Conservation (phyloP, 139 green algal species). For the Monoraphidium neglectum region DNA sequence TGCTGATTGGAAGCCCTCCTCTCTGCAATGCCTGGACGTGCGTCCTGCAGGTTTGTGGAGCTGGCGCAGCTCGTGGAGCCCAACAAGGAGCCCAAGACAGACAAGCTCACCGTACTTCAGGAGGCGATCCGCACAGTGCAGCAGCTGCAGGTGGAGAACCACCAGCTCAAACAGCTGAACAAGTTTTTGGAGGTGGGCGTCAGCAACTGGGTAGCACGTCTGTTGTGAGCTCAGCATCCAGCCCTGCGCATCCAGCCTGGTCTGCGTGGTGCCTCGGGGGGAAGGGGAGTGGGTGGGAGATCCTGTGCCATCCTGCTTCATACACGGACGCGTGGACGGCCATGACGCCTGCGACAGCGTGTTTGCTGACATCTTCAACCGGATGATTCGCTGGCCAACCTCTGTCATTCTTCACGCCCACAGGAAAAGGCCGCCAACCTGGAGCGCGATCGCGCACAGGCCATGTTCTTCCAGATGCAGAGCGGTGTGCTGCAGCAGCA, state of each 20-base stretch:
- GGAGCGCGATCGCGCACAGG: slow-evolving; percentile 56
- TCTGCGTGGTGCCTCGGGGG: too few species aligned
- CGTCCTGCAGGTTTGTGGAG: slow-evolving; percentile 56
- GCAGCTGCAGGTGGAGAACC: slow-evolving; percentile 63
- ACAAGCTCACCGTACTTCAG: slow-evolving; percentile 70
- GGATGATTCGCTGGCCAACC: background rate
- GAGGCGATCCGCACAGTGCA: slow-evolving; percentile 71
- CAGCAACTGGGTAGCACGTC: background rate
- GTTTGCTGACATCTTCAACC: background rate
- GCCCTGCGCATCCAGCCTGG: background rate
- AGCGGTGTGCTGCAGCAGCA: slow-evolving; percentile 3
- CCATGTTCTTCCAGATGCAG: slow-evolving; percentile 55
- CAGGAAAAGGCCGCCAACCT: slow-evolving; percentile 57
- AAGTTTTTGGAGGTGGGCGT: slow-evolving; percentile 76
- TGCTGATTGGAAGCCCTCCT: background rate
- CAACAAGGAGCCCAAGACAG: slow-evolving; percentile 68
- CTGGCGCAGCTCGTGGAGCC: slow-evolving; percentile 65
- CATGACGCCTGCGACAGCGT: background rate
- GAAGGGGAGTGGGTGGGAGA: too few species aligned
- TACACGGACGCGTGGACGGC: background rate
- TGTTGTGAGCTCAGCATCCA: background rate
- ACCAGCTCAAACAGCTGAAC: slow-evolving; percentile 71
- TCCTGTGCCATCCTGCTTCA: background rate
- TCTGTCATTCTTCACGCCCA: background rate
- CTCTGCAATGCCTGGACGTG: too few species aligned